These are phyloP conservation scores for Myriosclerotinia scirpicola DNA, from an alignment of 2,329 filamentous ascomycete species.

Conservation along the genomic window DNA sequence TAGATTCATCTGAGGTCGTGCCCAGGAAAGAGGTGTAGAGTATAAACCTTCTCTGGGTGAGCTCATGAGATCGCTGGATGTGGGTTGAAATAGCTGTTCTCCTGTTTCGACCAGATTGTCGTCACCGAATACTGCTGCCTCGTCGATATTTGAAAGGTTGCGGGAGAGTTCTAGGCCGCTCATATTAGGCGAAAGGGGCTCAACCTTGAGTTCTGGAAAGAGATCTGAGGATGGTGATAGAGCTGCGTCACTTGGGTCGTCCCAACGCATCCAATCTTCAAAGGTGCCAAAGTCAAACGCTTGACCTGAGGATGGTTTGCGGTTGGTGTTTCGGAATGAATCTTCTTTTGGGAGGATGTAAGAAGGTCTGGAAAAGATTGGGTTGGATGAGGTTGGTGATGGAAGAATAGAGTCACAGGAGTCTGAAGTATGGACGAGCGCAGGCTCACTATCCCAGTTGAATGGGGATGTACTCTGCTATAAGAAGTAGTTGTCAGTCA, in stretches of 20 bases:
- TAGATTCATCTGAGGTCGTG: conserved; percentile 27
- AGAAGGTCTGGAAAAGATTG: conserved; percentile 27
- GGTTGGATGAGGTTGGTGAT: conserved; percentile 33
- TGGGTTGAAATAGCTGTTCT: conserved; percentile 36
- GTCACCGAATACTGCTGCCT: conserved; percentile 34
- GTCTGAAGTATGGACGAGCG: conserved; percentile 31
- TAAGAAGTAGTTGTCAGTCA: background rate
- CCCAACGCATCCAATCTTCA: conserved; percentile 41
- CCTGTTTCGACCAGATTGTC: conserved; percentile 30
- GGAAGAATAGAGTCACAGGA: conserved; percentile 36
- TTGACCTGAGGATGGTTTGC: conserved; percentile 31
- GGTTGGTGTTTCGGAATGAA: conserved; percentile 16
- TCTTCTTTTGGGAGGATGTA: conserved; percentile 32
- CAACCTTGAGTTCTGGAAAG: conserved; percentile 37
- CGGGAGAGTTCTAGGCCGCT: conserved; percentile 31
- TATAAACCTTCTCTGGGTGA: conserved; percentile 32
- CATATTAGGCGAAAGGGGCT: conserved; percentile 36
- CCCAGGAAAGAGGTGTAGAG: conserved; percentile 37
- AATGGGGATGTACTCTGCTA: conserved; percentile 27
- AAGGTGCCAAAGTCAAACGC: conserved; percentile 36
- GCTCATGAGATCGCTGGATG: conserved; percentile 21
- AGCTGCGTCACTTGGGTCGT: conserved; percentile 36
- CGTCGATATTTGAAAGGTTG: conserved; percentile 29
- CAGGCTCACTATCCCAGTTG: conserved; percentile 33
- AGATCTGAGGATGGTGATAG: conserved; percentile 36